Conservation (phyloP, 306 rosid species). For the Mimosa pudica region DNA sequence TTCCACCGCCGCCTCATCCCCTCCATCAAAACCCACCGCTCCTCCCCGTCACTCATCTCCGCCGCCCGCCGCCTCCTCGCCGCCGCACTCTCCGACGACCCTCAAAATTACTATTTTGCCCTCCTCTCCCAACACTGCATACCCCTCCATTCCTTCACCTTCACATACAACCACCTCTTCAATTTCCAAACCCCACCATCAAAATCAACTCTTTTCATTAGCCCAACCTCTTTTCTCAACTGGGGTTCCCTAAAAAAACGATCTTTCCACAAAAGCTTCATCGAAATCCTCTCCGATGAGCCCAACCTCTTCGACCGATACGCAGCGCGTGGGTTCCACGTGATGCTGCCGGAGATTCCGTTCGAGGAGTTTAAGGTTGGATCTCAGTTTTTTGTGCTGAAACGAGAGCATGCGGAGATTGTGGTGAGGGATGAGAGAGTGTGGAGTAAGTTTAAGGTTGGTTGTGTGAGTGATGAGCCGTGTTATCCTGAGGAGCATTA, state of each 20-base stretch:
- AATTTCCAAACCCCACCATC: too few relatives aligned
- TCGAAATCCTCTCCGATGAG: conserved; percentile 62
- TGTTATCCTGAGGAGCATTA: conserved; percentile 78
- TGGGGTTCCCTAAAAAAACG: not conserved
- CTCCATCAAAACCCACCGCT: conserved; percentile 50
- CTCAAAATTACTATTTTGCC: conserved; percentile 53
- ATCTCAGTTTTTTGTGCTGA: conserved; percentile 59
- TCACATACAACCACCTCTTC: conserved; percentile 46
- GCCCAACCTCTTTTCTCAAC: not conserved
- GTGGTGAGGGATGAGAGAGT: conserved; percentile 49
- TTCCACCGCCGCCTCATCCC: conserved; percentile 52
- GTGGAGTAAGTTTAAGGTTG: conserved; percentile 63
- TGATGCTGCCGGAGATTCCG: conserved; percentile 61
- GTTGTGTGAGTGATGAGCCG: conserved; percentile 48
- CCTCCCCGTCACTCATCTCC: conserved; percentile 57
- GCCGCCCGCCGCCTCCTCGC: conserved; percentile 65
- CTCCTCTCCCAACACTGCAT: conserved; percentile 62
- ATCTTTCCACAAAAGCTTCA: conserved; percentile 36
- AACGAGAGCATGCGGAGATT: conserved; percentile 45
- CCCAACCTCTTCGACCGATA: conserved; percentile 53
- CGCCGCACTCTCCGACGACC: conserved; percentile 54
- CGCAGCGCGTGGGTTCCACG: conserved; percentile 48
- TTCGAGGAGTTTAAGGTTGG: conserved; percentile 58
- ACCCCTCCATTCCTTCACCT: conserved; percentile 57
- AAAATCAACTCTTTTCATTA: too few relatives aligned